Conservation (phyloP, 1,284 basidiomycete species). For the Takashimella tepidaria region DNA sequence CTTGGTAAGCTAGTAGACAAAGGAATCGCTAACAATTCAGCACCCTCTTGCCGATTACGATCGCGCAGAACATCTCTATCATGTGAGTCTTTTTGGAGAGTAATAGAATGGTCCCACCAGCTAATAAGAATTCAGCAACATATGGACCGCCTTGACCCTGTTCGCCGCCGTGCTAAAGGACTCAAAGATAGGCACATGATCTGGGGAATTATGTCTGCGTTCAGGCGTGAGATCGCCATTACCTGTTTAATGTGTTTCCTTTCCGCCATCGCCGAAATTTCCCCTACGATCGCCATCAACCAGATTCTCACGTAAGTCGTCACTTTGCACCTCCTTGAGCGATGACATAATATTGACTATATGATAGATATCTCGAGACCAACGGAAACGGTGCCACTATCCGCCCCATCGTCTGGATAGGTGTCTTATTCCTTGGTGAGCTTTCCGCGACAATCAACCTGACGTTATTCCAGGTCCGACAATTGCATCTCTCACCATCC, state of each 20-base stretch:
- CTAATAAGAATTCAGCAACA: too few relatives aligned
- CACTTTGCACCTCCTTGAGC: too few relatives aligned
- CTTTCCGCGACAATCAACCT: too few relatives aligned
- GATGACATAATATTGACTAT: too few relatives aligned
- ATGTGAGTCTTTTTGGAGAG: conserved; percentile 28
- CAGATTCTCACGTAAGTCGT: conserved; percentile 44
- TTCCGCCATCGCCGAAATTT: conserved; percentile 42
- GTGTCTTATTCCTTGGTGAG: conserved; percentile 56
- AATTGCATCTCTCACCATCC: conserved; percentile 32
- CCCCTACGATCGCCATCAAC: conserved; percentile 53
- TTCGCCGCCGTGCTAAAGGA: conserved; percentile 31
- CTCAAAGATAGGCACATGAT: conserved; percentile 34
- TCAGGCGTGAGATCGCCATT: conserved; percentile 29
- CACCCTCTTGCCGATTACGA: conserved; percentile 62
- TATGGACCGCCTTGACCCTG: conserved; percentile 44
- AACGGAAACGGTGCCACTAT: conserved; percentile 47
- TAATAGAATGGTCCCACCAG: too few relatives aligned
- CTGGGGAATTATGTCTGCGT: conserved; percentile 24
- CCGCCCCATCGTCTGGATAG: conserved; percentile 60
- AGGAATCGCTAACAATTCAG: conserved; percentile 51
- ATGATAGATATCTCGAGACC: conserved; percentile 50
- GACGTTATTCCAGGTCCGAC: conserved; percentile 47
- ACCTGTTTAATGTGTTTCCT: conserved; percentile 34
- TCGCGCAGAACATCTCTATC: conserved; percentile 48
- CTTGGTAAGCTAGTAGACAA: conserved; percentile 30